phyloP scores from a whole-genome alignment of 139 green algal species.

The Coelastrella sp. region DNA sequence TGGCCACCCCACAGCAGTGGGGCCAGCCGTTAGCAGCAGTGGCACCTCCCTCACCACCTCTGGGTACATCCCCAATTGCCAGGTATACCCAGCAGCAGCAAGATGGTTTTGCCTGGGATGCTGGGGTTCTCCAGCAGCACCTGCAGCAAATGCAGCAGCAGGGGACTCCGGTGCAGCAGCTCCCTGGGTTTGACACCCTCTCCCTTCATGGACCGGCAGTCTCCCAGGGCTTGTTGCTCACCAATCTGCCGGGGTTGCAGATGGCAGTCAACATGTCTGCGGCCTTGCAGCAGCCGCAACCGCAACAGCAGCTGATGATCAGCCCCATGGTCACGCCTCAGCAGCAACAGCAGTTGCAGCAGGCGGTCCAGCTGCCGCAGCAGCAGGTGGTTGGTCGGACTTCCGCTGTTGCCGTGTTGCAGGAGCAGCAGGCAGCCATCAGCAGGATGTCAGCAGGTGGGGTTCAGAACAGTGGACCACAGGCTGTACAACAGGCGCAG shows the following conservation, averaged over 20 bases:
- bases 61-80: neutral
- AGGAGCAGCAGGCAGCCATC: neutral
- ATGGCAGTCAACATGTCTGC: neutral
- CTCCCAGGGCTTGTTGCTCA: neutral
- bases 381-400: neutral
- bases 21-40: constrained; percentile 22
- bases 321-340: neutral
- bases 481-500: neutral
- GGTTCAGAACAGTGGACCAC: neutral
- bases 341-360: constrained; percentile 3
- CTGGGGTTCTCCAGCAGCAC: constrained; percentile 3
- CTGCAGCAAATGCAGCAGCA: constrained; percentile 27
- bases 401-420: neutral
- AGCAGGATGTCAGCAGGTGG: neutral
- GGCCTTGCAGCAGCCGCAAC: neutral
- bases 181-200: constrained; percentile 29
- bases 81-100: constrained; percentile 13
- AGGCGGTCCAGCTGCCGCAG: neutral
- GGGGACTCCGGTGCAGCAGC: neutral
- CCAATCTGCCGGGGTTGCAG: neutral
- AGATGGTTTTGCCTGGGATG: neutral
- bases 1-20: constrained; percentile 32
- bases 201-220: neutral
- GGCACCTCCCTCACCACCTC: constrained; percentile 1
- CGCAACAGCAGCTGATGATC: constrained; percentile 2